phyloP scores from a whole-genome alignment of 106 monocot species.

The Apostasia ramifera region DNA sequence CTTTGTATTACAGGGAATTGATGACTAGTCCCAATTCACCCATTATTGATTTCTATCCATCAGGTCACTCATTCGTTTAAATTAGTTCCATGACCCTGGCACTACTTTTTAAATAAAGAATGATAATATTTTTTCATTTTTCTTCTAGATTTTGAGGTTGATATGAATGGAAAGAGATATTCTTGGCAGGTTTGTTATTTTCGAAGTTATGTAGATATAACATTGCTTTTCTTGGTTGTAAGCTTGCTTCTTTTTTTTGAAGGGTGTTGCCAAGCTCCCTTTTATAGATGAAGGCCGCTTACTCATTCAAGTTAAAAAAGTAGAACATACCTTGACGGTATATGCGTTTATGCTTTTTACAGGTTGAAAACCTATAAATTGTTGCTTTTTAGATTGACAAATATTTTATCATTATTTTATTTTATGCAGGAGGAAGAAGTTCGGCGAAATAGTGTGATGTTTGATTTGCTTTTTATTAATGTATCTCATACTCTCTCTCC shows the following conservation, averaged over 20 bases:
- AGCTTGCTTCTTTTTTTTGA: conserved; percentile 7
- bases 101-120: conserved; percentile 1
- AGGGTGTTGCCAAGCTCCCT: conserved; percentile 92
- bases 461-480: conserved; percentile 89
- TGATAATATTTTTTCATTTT: conserved; percentile 1
- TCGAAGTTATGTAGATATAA: not conserved
- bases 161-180: conserved; percentile 98
- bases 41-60: conserved; percentile 93
- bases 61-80: conserved; percentile 38
- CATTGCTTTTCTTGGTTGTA: not conserved
- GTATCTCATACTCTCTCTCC: conserved; percentile 82
- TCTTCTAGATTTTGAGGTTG: conserved; percentile 91
- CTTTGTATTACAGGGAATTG: conserved; percentile 61
- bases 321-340: conserved; percentile 96
- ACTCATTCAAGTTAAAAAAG: conserved; percentile 69
- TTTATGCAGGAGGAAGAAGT: conserved; percentile 68
- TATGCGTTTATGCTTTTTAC: not conserved
- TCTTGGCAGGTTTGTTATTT: conserved; percentile 80
- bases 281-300: conserved; percentile 93
- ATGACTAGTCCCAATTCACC: conserved; percentile 81
- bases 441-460: conserved; percentile 76
- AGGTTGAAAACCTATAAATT: not conserved
- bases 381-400: not conserved
- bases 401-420: not conserved
- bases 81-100: not conserved